Conservation (phyloP, 2,329 filamentous ascomycete genomes). For the Dothistroma septosporum region DNA sequence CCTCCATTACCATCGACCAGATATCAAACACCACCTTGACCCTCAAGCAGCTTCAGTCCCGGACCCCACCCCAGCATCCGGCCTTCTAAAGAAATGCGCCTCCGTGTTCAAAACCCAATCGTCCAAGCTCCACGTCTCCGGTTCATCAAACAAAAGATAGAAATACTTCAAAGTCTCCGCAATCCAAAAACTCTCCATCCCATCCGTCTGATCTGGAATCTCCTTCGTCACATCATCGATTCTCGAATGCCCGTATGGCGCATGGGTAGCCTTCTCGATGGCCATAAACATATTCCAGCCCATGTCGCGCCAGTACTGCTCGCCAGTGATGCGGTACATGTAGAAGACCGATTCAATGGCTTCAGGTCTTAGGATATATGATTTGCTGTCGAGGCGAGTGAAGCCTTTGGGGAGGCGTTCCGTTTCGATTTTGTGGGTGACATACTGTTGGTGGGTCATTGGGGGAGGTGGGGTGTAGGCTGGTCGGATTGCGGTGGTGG, state of each 20-base stretch:
- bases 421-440: constrained; percentile 35
- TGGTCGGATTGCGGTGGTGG: constrained; percentile 1
- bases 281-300: constrained; percentile 83
- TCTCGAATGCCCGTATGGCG: constrained; percentile 65
- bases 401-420: constrained; percentile 42
- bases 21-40: not conserved
- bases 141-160: constrained; percentile 72
- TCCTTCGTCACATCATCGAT: constrained; percentile 59
- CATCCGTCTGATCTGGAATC: constrained; percentile 47
- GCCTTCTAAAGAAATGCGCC: constrained; percentile 46
- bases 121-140: constrained; percentile 62
- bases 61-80: constrained; percentile 8
- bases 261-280: constrained; percentile 62
- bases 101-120: constrained; percentile 62
- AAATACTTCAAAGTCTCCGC: constrained; percentile 93
- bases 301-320: constrained; percentile 68
- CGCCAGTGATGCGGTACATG: constrained; percentile 84
- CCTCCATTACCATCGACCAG: not conserved
- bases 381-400: constrained; percentile 35
- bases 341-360: constrained; percentile 86
- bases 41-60: not conserved
- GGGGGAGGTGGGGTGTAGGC: constrained; percentile 29
- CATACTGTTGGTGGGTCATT: constrained; percentile 31
- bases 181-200: constrained; percentile 84
- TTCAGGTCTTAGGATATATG: constrained; percentile 58